phyloP scores from a whole-genome alignment of 2,329 filamentous ascomycete genomes.

The Alternaria ethzedia region DNA sequence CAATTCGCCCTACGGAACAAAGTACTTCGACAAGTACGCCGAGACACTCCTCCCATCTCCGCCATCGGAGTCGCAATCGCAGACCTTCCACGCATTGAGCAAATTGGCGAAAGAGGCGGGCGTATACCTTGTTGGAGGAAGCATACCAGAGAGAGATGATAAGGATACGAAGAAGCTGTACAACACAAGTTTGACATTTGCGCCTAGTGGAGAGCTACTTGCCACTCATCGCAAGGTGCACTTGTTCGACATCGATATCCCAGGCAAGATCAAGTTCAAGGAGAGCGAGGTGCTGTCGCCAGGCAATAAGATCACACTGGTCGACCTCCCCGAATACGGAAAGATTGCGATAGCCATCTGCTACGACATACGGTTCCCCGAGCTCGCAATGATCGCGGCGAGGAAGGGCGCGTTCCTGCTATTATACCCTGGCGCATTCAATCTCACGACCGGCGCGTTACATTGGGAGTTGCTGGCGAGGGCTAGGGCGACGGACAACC shows the following conservation, averaged over 20 bases:
- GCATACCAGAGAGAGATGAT: slow-evolving; percentile 82
- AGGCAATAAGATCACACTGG: slow-evolving; percentile 82
- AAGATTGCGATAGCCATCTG: slow-evolving; percentile 89
- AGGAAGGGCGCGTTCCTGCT: slow-evolving; percentile 85
- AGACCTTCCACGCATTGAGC: slow-evolving; percentile 84
- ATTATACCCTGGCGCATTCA: slow-evolving; percentile 96
- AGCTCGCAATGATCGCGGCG: slow-evolving; percentile 87
- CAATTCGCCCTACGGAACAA: slow-evolving; percentile 94
- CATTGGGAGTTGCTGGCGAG: slow-evolving; percentile 88
- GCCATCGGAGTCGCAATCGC: slow-evolving; percentile 71
- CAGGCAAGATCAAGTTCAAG: slow-evolving; percentile 88
- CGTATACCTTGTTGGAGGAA: slow-evolving; percentile 86
- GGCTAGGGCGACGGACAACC: slow-evolving; percentile 88
- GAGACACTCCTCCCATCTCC: slow-evolving; percentile 84
- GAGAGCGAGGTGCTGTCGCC: slow-evolving; percentile 89
- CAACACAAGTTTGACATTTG: slow-evolving; percentile 89
- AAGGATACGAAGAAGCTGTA: slow-evolving; percentile 70
- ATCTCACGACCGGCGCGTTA: slow-evolving; percentile 86
- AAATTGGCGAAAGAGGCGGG: slow-evolving; percentile 78
- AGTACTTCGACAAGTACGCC: slow-evolving; percentile 90
- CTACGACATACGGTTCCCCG: slow-evolving; percentile 97
- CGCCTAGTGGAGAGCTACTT: slow-evolving; percentile 77
- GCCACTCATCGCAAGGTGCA: slow-evolving; percentile 92
- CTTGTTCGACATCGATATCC: slow-evolving; percentile 97
- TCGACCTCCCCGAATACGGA: slow-evolving; percentile 88